These are phyloP conservation scores for Opeltia flavorubescens DNA, from an alignment of 495 filamentous ascomycete species.

Conservation along the genomic window DNA sequence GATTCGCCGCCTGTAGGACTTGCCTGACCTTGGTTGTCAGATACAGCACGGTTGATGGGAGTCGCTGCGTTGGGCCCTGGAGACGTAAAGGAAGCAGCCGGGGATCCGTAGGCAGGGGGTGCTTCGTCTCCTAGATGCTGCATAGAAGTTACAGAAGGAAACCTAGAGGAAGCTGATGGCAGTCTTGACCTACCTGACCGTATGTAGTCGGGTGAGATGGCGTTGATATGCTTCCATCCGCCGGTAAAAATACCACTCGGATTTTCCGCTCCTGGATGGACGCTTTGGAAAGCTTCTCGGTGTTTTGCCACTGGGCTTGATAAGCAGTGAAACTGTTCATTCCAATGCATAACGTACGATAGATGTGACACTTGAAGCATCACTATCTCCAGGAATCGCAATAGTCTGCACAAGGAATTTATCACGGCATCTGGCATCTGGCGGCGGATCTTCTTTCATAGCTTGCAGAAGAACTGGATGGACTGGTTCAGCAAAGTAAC, in stretches of 20 bases:
- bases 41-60: constrained; percentile 16
- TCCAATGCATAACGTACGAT: constrained; percentile 44
- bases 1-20: constrained; percentile 6
- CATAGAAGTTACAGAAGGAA: background rate
- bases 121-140: constrained; percentile 27
- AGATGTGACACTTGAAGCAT: constrained; percentile 60
- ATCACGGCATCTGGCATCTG: constrained; percentile 81
- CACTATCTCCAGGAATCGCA: constrained; percentile 66
- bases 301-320: constrained; percentile 50
- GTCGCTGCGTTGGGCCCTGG: constrained; percentile 28
- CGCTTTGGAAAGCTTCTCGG: constrained; percentile 63
- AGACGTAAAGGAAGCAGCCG: constrained; percentile 36
- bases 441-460: constrained; percentile 87
- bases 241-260: constrained; percentile 68
- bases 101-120: constrained; percentile 43
- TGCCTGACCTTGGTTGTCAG: background rate
- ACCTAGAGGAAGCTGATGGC: background rate
- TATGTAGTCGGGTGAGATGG: constrained; percentile 29
- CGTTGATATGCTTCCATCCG: constrained; percentile 31
- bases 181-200: constrained; percentile 26
- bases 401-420: constrained; percentile 98
- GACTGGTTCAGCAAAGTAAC: background rate
- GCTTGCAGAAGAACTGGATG: constrained; percentile 77
- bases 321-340: constrained; percentile 16
- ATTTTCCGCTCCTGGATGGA: constrained; percentile 88